Conservation (phyloP, 805 yeast genomes). For the Starmerella apicola region DNA sequence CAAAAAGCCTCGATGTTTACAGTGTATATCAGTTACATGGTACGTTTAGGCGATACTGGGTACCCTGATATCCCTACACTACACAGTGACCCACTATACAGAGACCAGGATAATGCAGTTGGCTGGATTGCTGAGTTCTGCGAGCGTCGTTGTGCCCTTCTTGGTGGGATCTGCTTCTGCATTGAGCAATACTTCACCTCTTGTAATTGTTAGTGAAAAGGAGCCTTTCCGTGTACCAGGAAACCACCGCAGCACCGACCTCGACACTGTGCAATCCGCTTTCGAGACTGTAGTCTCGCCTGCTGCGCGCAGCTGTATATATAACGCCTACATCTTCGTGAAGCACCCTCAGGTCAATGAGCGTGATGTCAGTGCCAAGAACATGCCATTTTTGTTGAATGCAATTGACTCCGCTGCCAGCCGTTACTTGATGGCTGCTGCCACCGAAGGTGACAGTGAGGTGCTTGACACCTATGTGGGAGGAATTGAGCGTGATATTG, state of each 20-base stretch:
- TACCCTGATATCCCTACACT: no score
- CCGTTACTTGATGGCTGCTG: slow-evolving; percentile 4
- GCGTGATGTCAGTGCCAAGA: slow-evolving; percentile 29
- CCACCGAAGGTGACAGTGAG: slow-evolving; percentile 8
- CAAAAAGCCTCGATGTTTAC: no score
- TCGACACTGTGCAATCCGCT: slow-evolving; percentile 4
- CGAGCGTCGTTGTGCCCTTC: neutral
- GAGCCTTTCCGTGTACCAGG: slow-evolving; percentile 1
- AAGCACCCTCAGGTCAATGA: slow-evolving; percentile 41
- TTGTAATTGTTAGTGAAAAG: slow-evolving; percentile 12
- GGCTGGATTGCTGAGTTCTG: neutral
- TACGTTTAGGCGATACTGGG: no score
- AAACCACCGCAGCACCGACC: neutral
- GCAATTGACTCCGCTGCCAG: slow-evolving; percentile 20
- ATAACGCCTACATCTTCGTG: slow-evolving; percentile 46
- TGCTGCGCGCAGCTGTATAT: slow-evolving; percentile 30
- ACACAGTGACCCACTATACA: no score
- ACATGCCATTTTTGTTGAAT: slow-evolving; percentile 22
- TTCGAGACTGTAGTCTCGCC: slow-evolving; percentile 9
- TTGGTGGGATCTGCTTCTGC: slow-evolving; percentile 8
- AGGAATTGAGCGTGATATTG: slow-evolving; percentile 13
- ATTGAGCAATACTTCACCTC: slow-evolving; percentile 17
- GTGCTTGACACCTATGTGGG: neutral
- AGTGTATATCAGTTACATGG: no score
- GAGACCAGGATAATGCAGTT: no score